phyloP scores from a whole-genome alignment of 2,329 filamentous ascomycete genomes.

The Fusarium buxicola region DNA sequence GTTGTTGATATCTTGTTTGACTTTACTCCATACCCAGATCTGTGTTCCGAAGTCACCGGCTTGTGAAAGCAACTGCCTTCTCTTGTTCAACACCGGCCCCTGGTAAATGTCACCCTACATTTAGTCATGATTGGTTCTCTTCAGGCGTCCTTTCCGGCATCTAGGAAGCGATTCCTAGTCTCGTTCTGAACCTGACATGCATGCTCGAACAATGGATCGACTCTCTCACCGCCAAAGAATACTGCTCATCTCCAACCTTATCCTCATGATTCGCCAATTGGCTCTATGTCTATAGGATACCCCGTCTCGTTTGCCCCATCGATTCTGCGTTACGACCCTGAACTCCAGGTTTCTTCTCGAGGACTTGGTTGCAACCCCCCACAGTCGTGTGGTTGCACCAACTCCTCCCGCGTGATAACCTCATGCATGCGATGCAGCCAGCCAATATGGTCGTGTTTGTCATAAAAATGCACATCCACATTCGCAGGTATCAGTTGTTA shows the following conservation, averaged over 20 bases:
- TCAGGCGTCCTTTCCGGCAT: not conserved
- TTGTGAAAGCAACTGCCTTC: not conserved
- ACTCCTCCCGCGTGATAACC: too few relatives aligned
- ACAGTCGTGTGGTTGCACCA: too few relatives aligned
- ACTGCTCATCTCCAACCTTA: not conserved
- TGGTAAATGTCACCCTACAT: conserved; percentile 12
- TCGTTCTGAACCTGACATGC: conserved; percentile 6
- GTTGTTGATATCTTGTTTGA: too few relatives aligned
- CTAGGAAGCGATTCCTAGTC: conserved; percentile 4
- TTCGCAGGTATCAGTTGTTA: too few relatives aligned
- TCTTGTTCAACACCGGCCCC: conserved; percentile 1
- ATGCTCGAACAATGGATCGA: not conserved
- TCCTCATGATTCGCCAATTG: conserved; percentile 4
- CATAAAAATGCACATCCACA: too few relatives aligned
- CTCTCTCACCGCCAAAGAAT: conserved; percentile 7
- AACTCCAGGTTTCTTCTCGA: not conserved
- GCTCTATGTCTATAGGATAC: not conserved
- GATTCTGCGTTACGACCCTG: not conserved
- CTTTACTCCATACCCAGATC: not conserved
- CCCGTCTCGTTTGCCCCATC: not conserved
- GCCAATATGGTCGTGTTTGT: too few relatives aligned
- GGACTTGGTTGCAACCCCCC: not conserved
- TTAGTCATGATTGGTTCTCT: conserved; percentile 22
- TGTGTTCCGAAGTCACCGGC: not conserved
- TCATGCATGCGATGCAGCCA: not conserved